Base-by-base conservation (phyloP, 768 basidiomycete species). In the Termitomyces sp. region DNA sequence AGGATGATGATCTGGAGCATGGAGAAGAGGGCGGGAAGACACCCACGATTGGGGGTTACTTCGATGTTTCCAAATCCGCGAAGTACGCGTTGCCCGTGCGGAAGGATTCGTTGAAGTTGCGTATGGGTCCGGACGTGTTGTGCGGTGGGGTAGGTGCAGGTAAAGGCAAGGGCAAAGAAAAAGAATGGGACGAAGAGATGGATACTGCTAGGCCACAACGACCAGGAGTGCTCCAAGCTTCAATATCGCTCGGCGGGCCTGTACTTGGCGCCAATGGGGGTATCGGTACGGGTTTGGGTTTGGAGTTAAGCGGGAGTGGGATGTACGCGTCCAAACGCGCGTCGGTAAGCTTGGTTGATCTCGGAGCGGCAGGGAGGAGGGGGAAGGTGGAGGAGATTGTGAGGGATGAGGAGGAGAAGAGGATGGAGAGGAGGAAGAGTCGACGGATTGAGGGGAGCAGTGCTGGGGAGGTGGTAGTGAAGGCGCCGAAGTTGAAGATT, bases 341-440 rank as follows among this genome's bases (percentile, higher is more conserved):
- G 0, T 89, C 87, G 49, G 77, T 71, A 63, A 90, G 88, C 65
- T 80, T 89, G 79, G 68, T 87, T 51, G 80, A 89, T 65, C 69
- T 89, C 31, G 65, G 71, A 62, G 62, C 69, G 50, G 51, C 69
- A 8, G 69, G 63, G 64, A 69, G 64, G 57, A 66, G 66, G 60
- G 72, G 70, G 65, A 64, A 59, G 64, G 60, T 68, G 9, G 66
- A 67, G 66, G 68, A 63, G 59, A 62, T 71, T 59, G 70, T 66
- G 53, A 60, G 57, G 61, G 64, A 65, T 53, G 67, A 66, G 59
- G 69, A 66, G 53, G 61, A 69, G 31, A 66, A 63, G 50, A 58
- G 48, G 34, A 54, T 57, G 27, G 52, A 47, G 44, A 51, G 56
- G 54, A 53, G 44, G 62, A 47, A 58, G 54, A 59, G 51, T 23